Evolutionary conservation across 257 asterid genomes (phyloP).

Genomic region (Solanum clarkiae): DNA sequence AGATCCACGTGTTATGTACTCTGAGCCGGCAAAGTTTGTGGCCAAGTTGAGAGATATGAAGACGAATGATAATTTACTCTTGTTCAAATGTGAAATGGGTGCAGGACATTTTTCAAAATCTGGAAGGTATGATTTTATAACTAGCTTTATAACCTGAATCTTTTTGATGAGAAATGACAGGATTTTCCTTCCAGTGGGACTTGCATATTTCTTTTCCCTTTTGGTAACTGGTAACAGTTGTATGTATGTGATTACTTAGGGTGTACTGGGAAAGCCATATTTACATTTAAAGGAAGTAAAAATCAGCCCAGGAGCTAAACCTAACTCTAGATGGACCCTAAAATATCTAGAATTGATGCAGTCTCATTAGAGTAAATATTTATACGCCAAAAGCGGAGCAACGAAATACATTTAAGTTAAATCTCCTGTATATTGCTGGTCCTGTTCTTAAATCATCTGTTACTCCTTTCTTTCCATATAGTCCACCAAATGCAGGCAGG

Average conservation of each 20-base stretch:
- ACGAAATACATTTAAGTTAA: background rate
- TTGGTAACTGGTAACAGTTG: background rate
- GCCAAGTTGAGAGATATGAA: slow-evolving; percentile 89
- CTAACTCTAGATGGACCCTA: background rate
- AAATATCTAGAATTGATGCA: background rate
- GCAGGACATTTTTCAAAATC: slow-evolving; percentile 98
- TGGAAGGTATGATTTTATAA: slow-evolving; percentile 47
- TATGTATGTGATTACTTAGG: background rate
- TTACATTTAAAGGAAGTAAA: background rate
- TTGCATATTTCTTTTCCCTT: background rate
- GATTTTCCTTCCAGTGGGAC: background rate
- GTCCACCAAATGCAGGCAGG: background rate
- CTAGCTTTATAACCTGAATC: background rate
- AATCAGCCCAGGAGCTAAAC: background rate
- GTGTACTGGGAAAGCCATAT: background rate
- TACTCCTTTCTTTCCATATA: background rate
- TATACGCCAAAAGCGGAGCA: background rate
- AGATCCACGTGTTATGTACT: slow-evolving; percentile 86
- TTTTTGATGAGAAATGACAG: background rate
- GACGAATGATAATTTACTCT: slow-evolving; percentile 55
- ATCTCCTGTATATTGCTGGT: background rate
- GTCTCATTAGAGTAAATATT: background rate
- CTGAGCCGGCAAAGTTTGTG: slow-evolving; percentile 88
- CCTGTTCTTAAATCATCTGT: background rate
- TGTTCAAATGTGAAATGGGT: slow-evolving; percentile 84